phyloP scores from a whole-genome alignment of 768 basidiomycete species.

The Leccinum aurantiacum region DNA sequence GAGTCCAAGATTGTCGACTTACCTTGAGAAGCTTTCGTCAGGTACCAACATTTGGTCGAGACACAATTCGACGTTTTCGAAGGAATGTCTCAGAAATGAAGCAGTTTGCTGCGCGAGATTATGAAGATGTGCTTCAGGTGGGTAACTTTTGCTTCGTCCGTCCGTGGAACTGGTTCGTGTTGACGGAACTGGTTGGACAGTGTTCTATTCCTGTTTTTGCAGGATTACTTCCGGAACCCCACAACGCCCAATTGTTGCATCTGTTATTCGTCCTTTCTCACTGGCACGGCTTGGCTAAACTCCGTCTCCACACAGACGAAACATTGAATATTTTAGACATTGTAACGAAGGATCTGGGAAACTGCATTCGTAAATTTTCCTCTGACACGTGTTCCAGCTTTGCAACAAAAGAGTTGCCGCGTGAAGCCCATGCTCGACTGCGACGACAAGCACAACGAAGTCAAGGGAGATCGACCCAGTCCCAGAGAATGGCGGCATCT shows the following conservation, averaged over 20 bases:
- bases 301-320: not conserved
- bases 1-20: not conserved
- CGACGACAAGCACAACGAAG: not conserved
- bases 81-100: not conserved
- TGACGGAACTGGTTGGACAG: not conserved
- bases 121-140: not conserved
- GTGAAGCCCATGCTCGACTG: not conserved
- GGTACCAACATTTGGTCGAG: not conserved
- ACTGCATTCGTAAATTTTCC: not conserved
- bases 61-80: not conserved
- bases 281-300: not conserved
- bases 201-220: not conserved
- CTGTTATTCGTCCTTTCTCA: not conserved
- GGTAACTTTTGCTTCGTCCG: not conserved
- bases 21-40: not conserved
- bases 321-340: not conserved
- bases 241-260: not conserved
- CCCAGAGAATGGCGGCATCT: not conserved
- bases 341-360: not conserved
- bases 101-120: not conserved
- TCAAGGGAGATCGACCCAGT: not conserved
- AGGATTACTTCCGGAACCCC: not conserved
- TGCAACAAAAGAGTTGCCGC: not conserved
- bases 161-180: too few species aligned
- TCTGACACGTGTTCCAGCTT: not conserved